These are phyloP conservation scores for Kuraishia capsulata DNA, from an alignment of 805 yeast species.

Conservation along the genomic window DNA sequence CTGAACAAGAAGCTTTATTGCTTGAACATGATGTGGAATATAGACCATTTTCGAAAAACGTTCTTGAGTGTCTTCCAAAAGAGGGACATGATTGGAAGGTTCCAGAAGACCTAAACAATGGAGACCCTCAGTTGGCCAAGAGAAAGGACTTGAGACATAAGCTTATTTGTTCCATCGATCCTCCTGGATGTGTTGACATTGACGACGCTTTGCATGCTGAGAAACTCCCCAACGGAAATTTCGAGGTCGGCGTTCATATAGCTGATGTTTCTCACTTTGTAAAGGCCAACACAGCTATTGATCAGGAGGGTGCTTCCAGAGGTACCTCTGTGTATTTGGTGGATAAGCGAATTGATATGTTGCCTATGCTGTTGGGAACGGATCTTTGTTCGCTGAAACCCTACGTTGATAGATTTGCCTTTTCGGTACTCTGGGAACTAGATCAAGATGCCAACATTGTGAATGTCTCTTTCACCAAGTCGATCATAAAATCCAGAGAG, in stretches of 20 bases:
- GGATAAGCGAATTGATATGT: constrained; percentile 97
- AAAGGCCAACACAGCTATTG: constrained; percentile 84
- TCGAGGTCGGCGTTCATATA: constrained; percentile 96
- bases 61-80: constrained; percentile 80
- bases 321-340: constrained; percentile 97
- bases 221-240: constrained; percentile 81
- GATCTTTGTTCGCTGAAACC: constrained; percentile 93
- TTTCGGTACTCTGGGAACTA: constrained; percentile 93
- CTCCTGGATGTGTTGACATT: constrained; percentile 96
- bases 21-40: constrained; percentile 95
- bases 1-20: constrained; percentile 91
- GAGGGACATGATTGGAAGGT: constrained; percentile 95
- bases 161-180: constrained; percentile 91
- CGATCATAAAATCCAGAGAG: constrained; percentile 82
- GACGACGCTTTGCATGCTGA: constrained; percentile 96
- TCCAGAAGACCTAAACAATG: constrained; percentile 51
- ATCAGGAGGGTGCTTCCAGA: constrained; percentile 92
- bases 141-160: constrained; percentile 85
- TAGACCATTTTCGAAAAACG: constrained; percentile 89
- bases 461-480: constrained; percentile 70
- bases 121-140: constrained; percentile 45
- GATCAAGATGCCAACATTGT: constrained; percentile 82
- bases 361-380: constrained; percentile 91
- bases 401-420: constrained; percentile 91
- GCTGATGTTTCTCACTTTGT: constrained; percentile 99